Conservation (phyloP, 2,329 filamentous ascomycete species). For the Boeremia lycopersici region DNA sequence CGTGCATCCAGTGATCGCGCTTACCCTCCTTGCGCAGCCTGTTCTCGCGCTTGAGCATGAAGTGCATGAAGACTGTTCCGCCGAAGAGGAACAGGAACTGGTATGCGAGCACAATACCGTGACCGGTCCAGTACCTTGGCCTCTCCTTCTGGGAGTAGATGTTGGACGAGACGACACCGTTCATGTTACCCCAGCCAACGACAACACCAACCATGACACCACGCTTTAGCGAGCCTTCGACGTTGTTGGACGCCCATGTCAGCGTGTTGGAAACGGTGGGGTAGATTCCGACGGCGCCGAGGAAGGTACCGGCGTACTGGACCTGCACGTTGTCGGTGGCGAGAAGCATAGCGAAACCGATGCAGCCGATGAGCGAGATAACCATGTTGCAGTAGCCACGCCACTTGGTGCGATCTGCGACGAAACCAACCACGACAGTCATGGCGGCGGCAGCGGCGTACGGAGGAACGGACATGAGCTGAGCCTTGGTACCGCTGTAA, state of each 20-base stretch:
- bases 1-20: constrained; percentile 70
- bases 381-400: constrained; percentile 82
- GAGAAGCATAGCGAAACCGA: constrained; percentile 82
- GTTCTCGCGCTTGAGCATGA: constrained; percentile 72
- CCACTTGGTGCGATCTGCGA: constrained; percentile 74
- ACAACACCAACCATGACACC: constrained; percentile 87
- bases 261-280: constrained; percentile 87
- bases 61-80: constrained; percentile 70
- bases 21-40: constrained; percentile 66
- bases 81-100: constrained; percentile 72
- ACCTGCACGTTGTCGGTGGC: constrained; percentile 66
- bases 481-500: constrained; percentile 66
- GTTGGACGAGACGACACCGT: constrained; percentile 83
- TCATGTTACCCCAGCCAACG: constrained; percentile 90
- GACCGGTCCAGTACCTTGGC: constrained; percentile 74
- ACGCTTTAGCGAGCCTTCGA: constrained; percentile 91
- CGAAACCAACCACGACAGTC: constrained; percentile 72
- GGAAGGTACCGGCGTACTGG: constrained; percentile 83
- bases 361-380: constrained; percentile 72
- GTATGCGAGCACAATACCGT: constrained; percentile 76
- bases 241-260: constrained; percentile 86
- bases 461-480: constrained; percentile 76
- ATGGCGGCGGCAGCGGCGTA: constrained; percentile 74
- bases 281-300: constrained; percentile 87
- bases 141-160: constrained; percentile 69